Evolutionary conservation across 805 yeast genomes (phyloP).

Genomic region (Candida easanensis): DNA sequence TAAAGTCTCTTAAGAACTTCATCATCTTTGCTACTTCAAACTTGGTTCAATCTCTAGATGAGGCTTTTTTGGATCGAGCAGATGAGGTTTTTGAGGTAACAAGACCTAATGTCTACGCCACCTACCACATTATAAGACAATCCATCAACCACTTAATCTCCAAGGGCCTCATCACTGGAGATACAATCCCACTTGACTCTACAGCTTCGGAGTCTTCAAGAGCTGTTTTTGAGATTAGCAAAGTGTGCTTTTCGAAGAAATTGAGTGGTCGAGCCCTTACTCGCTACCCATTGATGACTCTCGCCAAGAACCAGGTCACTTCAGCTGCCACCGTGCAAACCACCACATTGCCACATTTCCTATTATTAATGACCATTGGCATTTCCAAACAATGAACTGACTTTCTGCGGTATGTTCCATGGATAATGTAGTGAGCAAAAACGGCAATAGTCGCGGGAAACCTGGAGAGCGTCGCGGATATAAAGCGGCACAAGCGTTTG

Average conservation of each 20-base stretch:
- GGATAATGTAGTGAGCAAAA: neutral
- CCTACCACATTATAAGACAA: slow-evolving; percentile 29
- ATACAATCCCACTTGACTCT: neutral
- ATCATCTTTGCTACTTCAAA: slow-evolving; percentile 42
- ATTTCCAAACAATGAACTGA: neutral
- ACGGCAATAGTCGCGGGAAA: neutral
- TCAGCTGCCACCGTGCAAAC: slow-evolving; percentile 1
- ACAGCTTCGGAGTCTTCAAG: neutral
- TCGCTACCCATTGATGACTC: slow-evolving; percentile 10
- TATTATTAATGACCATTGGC: neutral
- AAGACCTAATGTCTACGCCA: slow-evolving; percentile 32
- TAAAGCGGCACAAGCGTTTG: no score
- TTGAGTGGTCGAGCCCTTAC: slow-evolving; percentile 14
- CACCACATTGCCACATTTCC: neutral
- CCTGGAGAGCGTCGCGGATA: neutral
- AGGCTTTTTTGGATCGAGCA: slow-evolving; percentile 44
- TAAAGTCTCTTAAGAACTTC: slow-evolving; percentile 35
- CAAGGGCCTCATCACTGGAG: neutral
- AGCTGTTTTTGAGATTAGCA: slow-evolving; percentile 3
- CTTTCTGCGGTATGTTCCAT: neutral
- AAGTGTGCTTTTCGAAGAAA: slow-evolving; percentile 4
- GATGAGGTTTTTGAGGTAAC: slow-evolving; percentile 36
- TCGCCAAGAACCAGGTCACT: slow-evolving; percentile 3
- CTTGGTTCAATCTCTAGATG: slow-evolving; percentile 35
- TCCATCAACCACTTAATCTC: slow-evolving; percentile 21